A percentile compares a stretch with the other conserved stretches of the same genome.
Evolutionary conservation across 352 stramenopile genomes (phyloP).

Genomic region (Phytophthora brassicae): DNA sequence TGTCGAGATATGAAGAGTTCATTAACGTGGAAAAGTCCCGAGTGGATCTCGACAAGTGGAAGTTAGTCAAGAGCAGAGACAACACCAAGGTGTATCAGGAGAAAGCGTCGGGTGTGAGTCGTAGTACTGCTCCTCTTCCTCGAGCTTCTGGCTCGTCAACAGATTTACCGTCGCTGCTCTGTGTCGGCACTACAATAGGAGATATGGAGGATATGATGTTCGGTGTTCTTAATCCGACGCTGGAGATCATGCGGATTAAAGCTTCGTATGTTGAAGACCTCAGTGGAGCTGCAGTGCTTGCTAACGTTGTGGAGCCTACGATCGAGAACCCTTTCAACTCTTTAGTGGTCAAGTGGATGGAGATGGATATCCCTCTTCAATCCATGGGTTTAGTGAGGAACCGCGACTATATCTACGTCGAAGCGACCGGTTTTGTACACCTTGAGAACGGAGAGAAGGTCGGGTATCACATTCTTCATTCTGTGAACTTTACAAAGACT

Average conservation of each 20-base stretch:
- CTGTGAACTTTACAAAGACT: slow-evolving; percentile 32
- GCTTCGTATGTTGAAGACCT: slow-evolving; percentile 32
- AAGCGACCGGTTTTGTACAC: slow-evolving; percentile 27
- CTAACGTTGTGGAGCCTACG: slow-evolving; percentile 28
- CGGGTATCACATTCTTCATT: slow-evolving; percentile 42
- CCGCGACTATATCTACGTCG: slow-evolving; percentile 44
- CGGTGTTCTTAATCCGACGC: slow-evolving; percentile 30
- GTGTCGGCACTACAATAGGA: slow-evolving; percentile 38
- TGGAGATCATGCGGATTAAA: slow-evolving; percentile 39
- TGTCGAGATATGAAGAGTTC: slow-evolving; percentile 35
- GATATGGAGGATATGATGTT: slow-evolving; percentile 43
- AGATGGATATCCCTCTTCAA: slow-evolving; percentile 33
- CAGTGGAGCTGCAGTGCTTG: slow-evolving; percentile 29
- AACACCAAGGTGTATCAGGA: slow-evolving; percentile 27
- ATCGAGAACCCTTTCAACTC: slow-evolving; percentile 28
- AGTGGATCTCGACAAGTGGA: slow-evolving; percentile 28
- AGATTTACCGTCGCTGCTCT: slow-evolving; percentile 33
- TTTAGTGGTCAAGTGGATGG: slow-evolving; percentile 39
- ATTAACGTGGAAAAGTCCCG: slow-evolving; percentile 23
- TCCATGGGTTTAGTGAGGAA: slow-evolving; percentile 24
- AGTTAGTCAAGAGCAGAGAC: slow-evolving; percentile 38
- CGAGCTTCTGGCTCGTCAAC: slow-evolving; percentile 15
- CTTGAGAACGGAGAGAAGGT: slow-evolving; percentile 29
- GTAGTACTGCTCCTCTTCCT: slow-evolving; percentile 15
- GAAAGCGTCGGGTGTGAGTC: slow-evolving; percentile 1